Evolutionary conservation across 2,329 filamentous ascomycete species (phyloP), one percentile per base, ranked within the genome.

Genomic region (Aspergillus ruber): DNA sequence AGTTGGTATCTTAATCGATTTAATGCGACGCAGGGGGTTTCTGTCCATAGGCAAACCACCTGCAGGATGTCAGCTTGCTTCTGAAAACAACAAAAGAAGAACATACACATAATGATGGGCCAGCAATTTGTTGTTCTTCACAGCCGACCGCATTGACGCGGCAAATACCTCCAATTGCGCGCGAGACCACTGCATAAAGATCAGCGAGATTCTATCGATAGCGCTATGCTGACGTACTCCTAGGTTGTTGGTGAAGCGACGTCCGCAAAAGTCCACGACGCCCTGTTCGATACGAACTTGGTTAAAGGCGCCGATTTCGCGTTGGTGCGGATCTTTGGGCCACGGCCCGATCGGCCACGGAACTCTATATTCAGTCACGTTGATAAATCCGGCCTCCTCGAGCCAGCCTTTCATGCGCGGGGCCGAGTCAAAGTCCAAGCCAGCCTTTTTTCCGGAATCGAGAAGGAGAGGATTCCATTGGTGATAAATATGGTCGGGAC

Each of bases 361-460:
- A 6, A 51, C 43, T 15, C n/a, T 47, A 8, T 46, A 29, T 6
- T 42, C 32, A 13, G 45, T 27, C 8, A 53, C 45, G 6, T 43
- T 48, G 2, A 32, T 15, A 23, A 56, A 56, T 3, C 52, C 52
- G 10, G 50, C 54, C 8, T 54, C 43, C 9, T 36, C 27, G 18
- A 49, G 46, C 54, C 52, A 55, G 1, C 13, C 17, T 20, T 46
- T 36, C 29, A 56, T 55, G 9, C 38, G 15, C 7, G 54, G 56
- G 1, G 53, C 56, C 1, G 56, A 52, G 5, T 55, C 43, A 50
- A 56, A 51, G 15, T 52, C 53, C 33, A 45, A 48, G 17, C 54
- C 50, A 12, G 51, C 50, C 21, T 23, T 48, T 6, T 47, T 15
- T 7, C 54, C 50, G 2, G 43, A 52, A 15, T 46, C 43, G 6